A percentile compares a stretch with the other conserved stretches of the same genome.
Evolutionary conservation across 1,139 yeast genomes (phyloP).

Genomic region (Geotrichum siamense): DNA sequence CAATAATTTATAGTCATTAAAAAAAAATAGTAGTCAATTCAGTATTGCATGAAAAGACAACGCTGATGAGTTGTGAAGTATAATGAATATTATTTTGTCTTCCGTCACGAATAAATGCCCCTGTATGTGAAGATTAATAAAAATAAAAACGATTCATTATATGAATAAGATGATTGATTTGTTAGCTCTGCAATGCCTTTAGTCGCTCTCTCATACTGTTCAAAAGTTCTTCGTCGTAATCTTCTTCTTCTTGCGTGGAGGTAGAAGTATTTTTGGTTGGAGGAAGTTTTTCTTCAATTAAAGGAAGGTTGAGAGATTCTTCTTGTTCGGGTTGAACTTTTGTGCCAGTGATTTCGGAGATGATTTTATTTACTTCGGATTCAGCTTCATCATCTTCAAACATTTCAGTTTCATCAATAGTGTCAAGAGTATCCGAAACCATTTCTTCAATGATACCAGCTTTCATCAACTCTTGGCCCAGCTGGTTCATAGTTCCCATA

Average conservation of each 20-base stretch:
- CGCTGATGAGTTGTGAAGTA: no score
- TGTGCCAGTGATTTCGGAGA: constrained; percentile 45
- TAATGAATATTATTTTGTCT: no score
- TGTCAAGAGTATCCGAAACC: constrained; percentile 85
- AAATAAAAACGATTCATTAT: no score
- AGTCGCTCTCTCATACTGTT: constrained; percentile 86
- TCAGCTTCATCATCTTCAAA: constrained; percentile 64
- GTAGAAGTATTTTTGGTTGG: constrained; percentile 2
- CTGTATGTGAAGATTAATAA: no score
- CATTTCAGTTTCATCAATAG: constrained; percentile 57
- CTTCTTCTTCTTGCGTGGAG: constrained; percentile 41
- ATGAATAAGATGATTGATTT: no score
- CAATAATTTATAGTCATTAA: no score
- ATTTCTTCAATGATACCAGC: constrained; percentile 91
- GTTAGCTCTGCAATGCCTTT: constrained; percentile 71
- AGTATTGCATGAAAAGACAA: no score
- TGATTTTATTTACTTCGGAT: constrained; percentile 56
- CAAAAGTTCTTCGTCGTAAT: constrained; percentile 65
- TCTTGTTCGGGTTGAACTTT: constrained; percentile 41
- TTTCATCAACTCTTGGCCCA: constrained; percentile 80
- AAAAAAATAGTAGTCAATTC: no score
- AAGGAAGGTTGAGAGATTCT: constrained; percentile 20
- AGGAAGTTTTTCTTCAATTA: constrained; percentile 15
- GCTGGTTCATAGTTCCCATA: constrained; percentile 75
- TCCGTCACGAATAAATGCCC: no score